Evolutionary conservation across 371 early-diverging fungal species (phyloP).

Genomic region (Catenaria anguillulae): DNA sequence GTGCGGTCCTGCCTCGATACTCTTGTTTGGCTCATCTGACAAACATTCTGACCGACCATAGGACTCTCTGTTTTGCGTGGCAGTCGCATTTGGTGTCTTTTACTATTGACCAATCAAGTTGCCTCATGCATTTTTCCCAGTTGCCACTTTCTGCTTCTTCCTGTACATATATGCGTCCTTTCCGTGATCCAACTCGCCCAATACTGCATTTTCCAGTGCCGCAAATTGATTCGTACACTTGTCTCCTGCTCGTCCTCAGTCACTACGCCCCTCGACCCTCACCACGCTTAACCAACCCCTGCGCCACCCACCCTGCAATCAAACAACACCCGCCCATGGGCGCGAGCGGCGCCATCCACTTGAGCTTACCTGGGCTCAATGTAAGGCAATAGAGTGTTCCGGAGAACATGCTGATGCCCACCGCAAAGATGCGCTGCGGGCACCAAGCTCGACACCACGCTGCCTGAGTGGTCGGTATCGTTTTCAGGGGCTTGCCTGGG

Average conservation of each 20-base stretch:
- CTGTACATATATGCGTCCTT: no score
- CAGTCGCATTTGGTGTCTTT: conserved; percentile 27
- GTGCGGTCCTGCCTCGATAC: conserved; percentile 14
- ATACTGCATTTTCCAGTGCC: no score
- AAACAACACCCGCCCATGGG: conserved; percentile 57
- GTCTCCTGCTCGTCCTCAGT: no score
- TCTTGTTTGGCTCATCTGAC: background rate
- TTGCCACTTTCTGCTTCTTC: no score
- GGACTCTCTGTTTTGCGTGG: conserved; percentile 36
- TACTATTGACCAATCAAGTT: no score
- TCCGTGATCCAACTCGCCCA: no score
- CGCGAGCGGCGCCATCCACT: conserved; percentile 49
- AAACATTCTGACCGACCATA: conserved; percentile 1
- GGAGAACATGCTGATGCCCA: conserved; percentile 48
- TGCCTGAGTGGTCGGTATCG: no score
- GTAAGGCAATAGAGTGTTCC: conserved; percentile 45
- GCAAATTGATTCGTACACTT: no score
- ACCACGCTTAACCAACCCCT: background rate
- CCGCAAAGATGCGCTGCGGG: conserved; percentile 32
- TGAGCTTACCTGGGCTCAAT: conserved; percentile 24
- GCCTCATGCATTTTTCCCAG: no score
- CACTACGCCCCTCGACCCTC: no score
- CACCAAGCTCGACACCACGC: conserved; percentile 27
- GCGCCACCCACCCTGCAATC: conserved; percentile 51
- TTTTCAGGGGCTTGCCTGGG: conserved; percentile 20